These are phyloP conservation scores for Claviceps pazoutovae DNA, from an alignment of 2,329 filamentous ascomycete species.

Conservation along the genomic window DNA sequence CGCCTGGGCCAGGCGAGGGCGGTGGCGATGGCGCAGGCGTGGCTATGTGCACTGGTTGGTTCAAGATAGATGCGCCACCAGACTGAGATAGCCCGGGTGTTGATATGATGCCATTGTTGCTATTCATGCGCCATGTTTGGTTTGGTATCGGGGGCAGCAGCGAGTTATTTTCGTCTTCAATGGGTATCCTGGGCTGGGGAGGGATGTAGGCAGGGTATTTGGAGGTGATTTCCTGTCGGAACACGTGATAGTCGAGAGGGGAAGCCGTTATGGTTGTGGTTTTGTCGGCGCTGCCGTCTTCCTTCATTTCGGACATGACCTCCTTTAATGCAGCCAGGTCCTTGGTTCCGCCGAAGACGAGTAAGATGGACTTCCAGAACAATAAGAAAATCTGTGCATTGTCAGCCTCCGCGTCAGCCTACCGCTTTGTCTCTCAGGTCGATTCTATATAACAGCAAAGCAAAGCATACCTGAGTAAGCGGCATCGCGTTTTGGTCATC, in stretches of 20 bases:
- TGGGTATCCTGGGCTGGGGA: conserved; percentile 64
- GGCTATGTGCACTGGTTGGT: conserved; percentile 96
- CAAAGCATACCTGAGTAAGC: conserved; percentile 42
- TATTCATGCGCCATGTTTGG: conserved; percentile 49
- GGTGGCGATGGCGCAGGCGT: conserved; percentile 93
- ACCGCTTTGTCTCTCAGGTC: not conserved
- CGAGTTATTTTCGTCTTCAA: conserved; percentile 83
- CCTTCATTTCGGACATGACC: conserved; percentile 46
- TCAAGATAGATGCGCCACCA: conserved; percentile 65
- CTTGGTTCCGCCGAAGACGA: conserved; percentile 68
- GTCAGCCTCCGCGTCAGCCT: conserved; percentile 10
- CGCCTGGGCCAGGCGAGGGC: conserved; percentile 72
- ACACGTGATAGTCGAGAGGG: conserved; percentile 88
- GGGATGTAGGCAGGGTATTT: conserved; percentile 97
- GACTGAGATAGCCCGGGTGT: conserved; percentile 38
- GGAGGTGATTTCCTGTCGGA: conserved; percentile 90
- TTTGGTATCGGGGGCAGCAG: conserved; percentile 76
- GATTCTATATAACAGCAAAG: not conserved
- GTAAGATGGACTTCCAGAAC: conserved; percentile 81
- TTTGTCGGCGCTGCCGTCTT: conserved; percentile 41
- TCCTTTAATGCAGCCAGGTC: conserved; percentile 63
- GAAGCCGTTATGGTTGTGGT: conserved; percentile 83
- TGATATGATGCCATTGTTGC: conserved; percentile 47
- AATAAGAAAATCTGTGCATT: conserved; percentile 54
- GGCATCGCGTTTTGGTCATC: conserved; percentile 49